phyloP scores from a whole-genome alignment of 1,284 basidiomycete species.

The Ceratobasidium sp. region DNA sequence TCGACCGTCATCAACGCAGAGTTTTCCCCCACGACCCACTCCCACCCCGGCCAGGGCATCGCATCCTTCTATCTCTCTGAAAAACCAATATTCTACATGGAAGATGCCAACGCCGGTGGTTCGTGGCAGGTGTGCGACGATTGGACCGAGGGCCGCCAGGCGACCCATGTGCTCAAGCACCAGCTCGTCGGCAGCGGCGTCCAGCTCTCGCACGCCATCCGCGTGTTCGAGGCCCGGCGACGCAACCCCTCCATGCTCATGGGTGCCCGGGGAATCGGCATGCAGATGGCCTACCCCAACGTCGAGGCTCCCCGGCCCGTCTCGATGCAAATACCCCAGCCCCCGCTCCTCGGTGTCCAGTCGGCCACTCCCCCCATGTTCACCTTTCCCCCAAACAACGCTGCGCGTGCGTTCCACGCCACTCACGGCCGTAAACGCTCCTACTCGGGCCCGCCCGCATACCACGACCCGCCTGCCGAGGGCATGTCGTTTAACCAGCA shows the following conservation, averaged over 20 bases:
- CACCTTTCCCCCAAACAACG: conserved; percentile 48
- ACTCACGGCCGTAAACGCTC: conserved; percentile 53
- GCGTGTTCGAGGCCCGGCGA: conserved; percentile 62
- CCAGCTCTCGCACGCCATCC: conserved; percentile 71
- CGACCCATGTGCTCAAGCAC: conserved; percentile 73
- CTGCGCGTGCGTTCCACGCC: conserved; percentile 49
- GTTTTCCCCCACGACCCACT: conserved; percentile 62
- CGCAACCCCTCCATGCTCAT: conserved; percentile 47
- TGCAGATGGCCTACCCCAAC: conserved; percentile 48
- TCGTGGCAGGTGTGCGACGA: conserved; percentile 77
- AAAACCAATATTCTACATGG: conserved; percentile 76
- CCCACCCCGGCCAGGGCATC: conserved; percentile 68
- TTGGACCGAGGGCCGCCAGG: conserved; percentile 83
- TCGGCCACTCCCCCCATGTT: conserved; percentile 56
- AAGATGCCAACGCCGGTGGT: conserved; percentile 61
- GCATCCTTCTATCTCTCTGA: conserved; percentile 74
- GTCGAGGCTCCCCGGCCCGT: conserved; percentile 22
- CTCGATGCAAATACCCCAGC: conserved; percentile 61
- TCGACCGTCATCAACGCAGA: conserved; percentile 69
- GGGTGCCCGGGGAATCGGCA: conserved; percentile 57
- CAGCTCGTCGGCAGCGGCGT: conserved; percentile 74
- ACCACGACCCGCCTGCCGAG: conserved; percentile 30
- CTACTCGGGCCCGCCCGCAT: conserved; percentile 53
- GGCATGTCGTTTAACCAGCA: conserved; percentile 13
- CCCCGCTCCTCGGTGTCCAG: conserved; percentile 57